Evolutionary conservation across 2,329 filamentous ascomycete species (phyloP).

Genomic region (Neopestalotiopsis sp.): DNA sequence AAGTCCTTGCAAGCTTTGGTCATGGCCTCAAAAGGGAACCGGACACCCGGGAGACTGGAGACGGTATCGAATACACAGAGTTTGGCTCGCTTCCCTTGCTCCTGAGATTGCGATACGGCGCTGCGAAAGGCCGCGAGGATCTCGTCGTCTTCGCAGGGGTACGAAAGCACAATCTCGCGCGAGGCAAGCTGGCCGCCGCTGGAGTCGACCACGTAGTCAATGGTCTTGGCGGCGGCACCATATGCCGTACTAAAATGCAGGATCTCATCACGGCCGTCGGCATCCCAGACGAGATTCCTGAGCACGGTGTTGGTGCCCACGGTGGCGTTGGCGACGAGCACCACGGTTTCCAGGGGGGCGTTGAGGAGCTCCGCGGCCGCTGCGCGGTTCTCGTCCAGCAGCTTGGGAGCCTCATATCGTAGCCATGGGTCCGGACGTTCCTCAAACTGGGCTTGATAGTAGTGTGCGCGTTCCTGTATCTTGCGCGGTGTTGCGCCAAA

Average conservation of each 20-base stretch:
- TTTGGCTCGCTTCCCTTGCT: conserved; percentile 65
- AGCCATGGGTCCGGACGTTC: conserved; percentile 76
- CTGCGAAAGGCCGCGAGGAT: conserved; percentile 66
- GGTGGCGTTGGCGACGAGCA: conserved; percentile 84
- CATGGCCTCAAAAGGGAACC: conserved; percentile 78
- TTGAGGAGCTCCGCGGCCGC: conserved; percentile 71
- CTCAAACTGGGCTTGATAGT: conserved; percentile 73
- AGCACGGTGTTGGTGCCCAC: conserved; percentile 79
- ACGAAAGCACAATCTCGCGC: conserved; percentile 64
- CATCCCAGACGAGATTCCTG: conserved; percentile 71
- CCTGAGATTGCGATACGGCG: conserved; percentile 57
- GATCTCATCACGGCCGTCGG: conserved; percentile 50
- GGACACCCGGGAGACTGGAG: conserved; percentile 76
- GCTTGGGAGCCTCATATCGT: conserved; percentile 66
- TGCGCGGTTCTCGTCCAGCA: conserved; percentile 67
- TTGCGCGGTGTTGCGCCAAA: conserved; percentile 76
- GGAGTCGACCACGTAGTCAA: conserved; percentile 74
- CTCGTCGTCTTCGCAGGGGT: conserved; percentile 73
- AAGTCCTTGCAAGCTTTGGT: conserved; percentile 67
- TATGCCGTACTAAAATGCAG: conserved; percentile 59
- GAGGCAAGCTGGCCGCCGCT: conserved; percentile 49
- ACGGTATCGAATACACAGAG: conserved; percentile 82
- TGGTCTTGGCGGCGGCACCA: conserved; percentile 75
- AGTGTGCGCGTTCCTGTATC: conserved; percentile 63
- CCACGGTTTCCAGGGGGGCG: conserved; percentile 67